Evolutionary conservation across 1,139 yeast species (phyloP).

Genomic region (Suhomyces wounanorum): DNA sequence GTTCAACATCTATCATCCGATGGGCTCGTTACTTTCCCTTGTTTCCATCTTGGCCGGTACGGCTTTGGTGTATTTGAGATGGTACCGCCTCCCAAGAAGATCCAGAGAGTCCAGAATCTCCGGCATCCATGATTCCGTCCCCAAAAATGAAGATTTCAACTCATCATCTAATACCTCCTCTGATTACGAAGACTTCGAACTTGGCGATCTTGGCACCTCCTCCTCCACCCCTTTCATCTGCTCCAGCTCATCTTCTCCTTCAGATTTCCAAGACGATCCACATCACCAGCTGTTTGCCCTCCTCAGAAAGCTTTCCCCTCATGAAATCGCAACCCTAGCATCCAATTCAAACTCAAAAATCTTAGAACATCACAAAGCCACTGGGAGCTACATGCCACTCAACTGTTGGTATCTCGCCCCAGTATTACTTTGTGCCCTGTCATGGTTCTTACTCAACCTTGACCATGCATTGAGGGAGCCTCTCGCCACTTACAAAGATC

Average conservation of each 20-base stretch:
- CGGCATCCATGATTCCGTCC: background rate
- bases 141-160: background rate
- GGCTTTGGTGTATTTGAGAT: slow-evolving; percentile 18
- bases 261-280: slow-evolving; percentile 16
- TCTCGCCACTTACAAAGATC: slow-evolving; percentile 41
- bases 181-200: slow-evolving; percentile 11
- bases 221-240: background rate
- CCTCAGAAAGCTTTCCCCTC: slow-evolving; percentile 7
- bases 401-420: slow-evolving; percentile 30
- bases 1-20: slow-evolving; percentile 23
- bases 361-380: slow-evolving; percentile 4
- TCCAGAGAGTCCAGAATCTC: background rate
- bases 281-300: slow-evolving; percentile 12
- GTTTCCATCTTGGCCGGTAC: slow-evolving; percentile 14
- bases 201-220: slow-evolving; percentile 6
- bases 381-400: slow-evolving; percentile 17
- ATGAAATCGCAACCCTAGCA: slow-evolving; percentile 11
- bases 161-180: slow-evolving; percentile 1
- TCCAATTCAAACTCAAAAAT: slow-evolving; percentile 11
- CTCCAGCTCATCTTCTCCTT: slow-evolving; percentile 10
- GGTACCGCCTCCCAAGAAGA: slow-evolving; percentile 10
- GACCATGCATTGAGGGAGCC: slow-evolving; percentile 39
- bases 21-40: slow-evolving; percentile 11
- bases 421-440: slow-evolving; percentile 28
- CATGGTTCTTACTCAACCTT: slow-evolving; percentile 47